Percentiles rank a stretch among this genome's conserved stretches.
phyloP scores from a whole-genome alignment of 1,139 yeast genomes.

The Zygosaccharomyces pseudobailii region DNA sequence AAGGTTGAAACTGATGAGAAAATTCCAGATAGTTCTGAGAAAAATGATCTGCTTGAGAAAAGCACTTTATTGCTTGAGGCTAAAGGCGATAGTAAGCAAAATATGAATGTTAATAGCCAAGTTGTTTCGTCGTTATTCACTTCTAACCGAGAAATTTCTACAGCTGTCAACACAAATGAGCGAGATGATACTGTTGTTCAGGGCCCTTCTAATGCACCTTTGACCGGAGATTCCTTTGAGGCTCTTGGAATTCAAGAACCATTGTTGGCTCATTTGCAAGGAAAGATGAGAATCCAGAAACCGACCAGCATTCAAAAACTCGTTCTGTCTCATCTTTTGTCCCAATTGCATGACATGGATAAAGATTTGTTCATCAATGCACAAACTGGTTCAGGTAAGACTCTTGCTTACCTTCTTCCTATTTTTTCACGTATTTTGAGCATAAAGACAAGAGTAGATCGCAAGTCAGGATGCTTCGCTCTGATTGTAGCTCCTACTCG shows the following conservation, averaged over 20 bases:
- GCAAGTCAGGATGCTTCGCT: conserved; percentile 87
- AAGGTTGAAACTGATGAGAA: conserved; percentile 10
- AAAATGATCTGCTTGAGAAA: conserved; percentile 1
- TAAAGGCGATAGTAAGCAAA: conserved; percentile 13
- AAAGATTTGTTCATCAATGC: conserved; percentile 83
- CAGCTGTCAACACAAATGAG: conserved; percentile 26
- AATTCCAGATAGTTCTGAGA: background rate
- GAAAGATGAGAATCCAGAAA: conserved; percentile 52
- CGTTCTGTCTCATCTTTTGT: conserved; percentile 66
- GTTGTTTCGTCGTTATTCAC: conserved; percentile 84
- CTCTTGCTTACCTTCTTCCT: conserved; percentile 80
- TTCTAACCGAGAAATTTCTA: conserved; percentile 47
- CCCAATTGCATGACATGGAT: conserved; percentile 28
- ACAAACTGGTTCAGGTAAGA: conserved; percentile 95
- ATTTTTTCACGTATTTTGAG: conserved; percentile 43
- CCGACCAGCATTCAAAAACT: conserved; percentile 87
- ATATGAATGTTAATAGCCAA: conserved; percentile 19
- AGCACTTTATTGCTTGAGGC: conserved; percentile 2
- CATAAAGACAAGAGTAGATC: conserved; percentile 48
- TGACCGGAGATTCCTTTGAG: conserved; percentile 57
- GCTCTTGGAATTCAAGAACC: conserved; percentile 62
- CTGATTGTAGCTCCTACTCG: conserved; percentile 87
- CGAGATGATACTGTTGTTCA: conserved; percentile 33
- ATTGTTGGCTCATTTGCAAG: conserved; percentile 52
- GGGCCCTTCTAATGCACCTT: conserved; percentile 71